These are phyloP conservation scores for Kurtzmaniella quercitrusa DNA, from an alignment of 1,139 yeast species.

Conservation along the genomic window DNA sequence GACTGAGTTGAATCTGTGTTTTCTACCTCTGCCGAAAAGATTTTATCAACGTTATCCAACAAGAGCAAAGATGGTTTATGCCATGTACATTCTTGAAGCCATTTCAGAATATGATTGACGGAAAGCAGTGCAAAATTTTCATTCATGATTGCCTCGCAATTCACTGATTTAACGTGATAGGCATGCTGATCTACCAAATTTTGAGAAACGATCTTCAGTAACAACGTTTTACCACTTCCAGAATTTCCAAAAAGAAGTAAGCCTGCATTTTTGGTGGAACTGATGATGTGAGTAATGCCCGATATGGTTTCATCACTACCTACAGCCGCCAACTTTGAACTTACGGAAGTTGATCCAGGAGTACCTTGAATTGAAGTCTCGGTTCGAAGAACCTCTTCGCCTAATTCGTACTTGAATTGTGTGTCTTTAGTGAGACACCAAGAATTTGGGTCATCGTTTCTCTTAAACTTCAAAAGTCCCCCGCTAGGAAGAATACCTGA, in stretches of 20 bases:
- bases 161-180: slow-evolving; percentile 38
- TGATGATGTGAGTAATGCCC: slow-evolving; percentile 41
- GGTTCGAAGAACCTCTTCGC: slow-evolving; percentile 50
- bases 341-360: background rate
- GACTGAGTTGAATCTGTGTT: slow-evolving; percentile 61
- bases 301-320: slow-evolving; percentile 53
- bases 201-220: slow-evolving; percentile 41
- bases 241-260: slow-evolving; percentile 63
- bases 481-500: slow-evolving; percentile 54
- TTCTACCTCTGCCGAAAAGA: slow-evolving; percentile 71
- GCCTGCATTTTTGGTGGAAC: slow-evolving; percentile 49
- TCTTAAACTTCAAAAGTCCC: slow-evolving; percentile 54
- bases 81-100: slow-evolving; percentile 69
- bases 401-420: slow-evolving; percentile 38
- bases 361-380: slow-evolving; percentile 38
- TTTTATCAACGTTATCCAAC: slow-evolving; percentile 76
- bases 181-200: slow-evolving; percentile 34
- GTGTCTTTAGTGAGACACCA: slow-evolving; percentile 29
- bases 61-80: slow-evolving; percentile 71
- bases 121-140: slow-evolving; percentile 50
- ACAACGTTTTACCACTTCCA: slow-evolving; percentile 76
- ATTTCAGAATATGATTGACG: slow-evolving; percentile 39
- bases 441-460: slow-evolving; percentile 35
- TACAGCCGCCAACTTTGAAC: slow-evolving; percentile 30
- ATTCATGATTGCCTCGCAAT: slow-evolving; percentile 54